A percentile compares a stretch with the other conserved stretches of the same genome.
Evolutionary conservation across 2,329 filamentous ascomycete species (phyloP).

Genomic region (Apiospora aurea): DNA sequence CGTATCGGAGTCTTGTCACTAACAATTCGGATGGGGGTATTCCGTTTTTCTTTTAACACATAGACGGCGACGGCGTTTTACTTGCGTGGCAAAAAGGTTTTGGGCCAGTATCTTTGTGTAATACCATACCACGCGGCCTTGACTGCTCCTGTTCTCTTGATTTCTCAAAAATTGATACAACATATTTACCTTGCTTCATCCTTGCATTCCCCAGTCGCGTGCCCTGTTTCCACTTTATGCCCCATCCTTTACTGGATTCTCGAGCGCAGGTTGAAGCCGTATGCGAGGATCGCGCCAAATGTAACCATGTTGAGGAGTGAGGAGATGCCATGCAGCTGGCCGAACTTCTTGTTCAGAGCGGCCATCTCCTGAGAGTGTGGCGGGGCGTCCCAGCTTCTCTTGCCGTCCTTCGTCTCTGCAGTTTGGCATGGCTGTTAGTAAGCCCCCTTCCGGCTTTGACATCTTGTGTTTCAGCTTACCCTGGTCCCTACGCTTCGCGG

Average conservation of each 20-base stretch:
- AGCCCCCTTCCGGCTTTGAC: too few relatives aligned
- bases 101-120: conserved; percentile 5
- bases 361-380: conserved; percentile 88
- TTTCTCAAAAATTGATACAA: background rate
- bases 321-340: conserved; percentile 80
- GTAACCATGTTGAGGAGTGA: conserved; percentile 79
- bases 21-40: background rate
- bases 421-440: background rate
- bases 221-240: background rate
- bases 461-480: conserved; percentile 58
- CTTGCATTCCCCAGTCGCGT: background rate
- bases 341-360: conserved; percentile 79
- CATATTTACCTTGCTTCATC: background rate
- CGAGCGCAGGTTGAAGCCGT: conserved; percentile 77
- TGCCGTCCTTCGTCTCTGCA: conserved; percentile 83
- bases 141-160: background rate
- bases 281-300: conserved; percentile 74
- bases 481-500: conserved; percentile 79
- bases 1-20: conserved; percentile 32
- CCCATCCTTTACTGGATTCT: conserved; percentile 55
- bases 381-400: conserved; percentile 80
- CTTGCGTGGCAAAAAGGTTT: background rate
- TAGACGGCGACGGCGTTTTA: conserved; percentile 14
- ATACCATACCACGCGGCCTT: background rate
- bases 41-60: background rate